phyloP scores from a whole-genome alignment of 1,284 basidiomycete genomes.

The Ustilago shanxiensis region DNA sequence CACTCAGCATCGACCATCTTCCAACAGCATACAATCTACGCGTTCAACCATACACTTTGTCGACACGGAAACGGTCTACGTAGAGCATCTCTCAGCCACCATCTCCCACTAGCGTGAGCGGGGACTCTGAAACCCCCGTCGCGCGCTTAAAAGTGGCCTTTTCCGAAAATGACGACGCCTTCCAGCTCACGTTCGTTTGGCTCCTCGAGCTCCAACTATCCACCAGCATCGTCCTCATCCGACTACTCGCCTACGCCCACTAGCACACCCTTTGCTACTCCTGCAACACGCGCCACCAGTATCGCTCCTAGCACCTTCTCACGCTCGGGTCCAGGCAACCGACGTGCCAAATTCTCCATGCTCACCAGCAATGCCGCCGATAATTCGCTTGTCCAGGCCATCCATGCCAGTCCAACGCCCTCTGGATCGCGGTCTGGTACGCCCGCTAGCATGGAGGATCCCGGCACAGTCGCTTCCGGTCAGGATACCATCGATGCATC shows the following conservation, averaged over 20 bases:
- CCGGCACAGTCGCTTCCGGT: conserved; percentile 10
- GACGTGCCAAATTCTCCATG: conserved; percentile 49
- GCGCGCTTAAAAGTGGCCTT: conserved; percentile 23
- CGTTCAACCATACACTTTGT: background rate
- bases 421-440: conserved; percentile 45
- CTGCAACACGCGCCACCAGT: conserved; percentile 47
- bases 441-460: conserved; percentile 40
- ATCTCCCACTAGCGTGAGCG: conserved; percentile 15
- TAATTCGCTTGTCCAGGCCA: conserved; percentile 24
- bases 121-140: conserved; percentile 13
- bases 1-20: conserved; percentile 1
- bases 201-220: conserved; percentile 26
- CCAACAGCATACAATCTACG: conserved; percentile 25
- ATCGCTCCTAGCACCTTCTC: conserved; percentile 53
- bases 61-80: background rate
- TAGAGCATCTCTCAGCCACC: background rate
- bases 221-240: conserved; percentile 40
- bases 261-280: conserved; percentile 51
- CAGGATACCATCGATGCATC: conserved; percentile 11
- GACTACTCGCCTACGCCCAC: conserved; percentile 55
- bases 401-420: conserved; percentile 46
- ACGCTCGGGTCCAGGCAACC: conserved; percentile 50
- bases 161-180: conserved; percentile 48
- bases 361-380: conserved; percentile 32
- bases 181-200: conserved; percentile 45